A percentile compares a stretch with the other conserved stretches of the same genome.
Evolutionary conservation across 306 rosid species (phyloP).

Genomic region (Parietaria judaica): DNA sequence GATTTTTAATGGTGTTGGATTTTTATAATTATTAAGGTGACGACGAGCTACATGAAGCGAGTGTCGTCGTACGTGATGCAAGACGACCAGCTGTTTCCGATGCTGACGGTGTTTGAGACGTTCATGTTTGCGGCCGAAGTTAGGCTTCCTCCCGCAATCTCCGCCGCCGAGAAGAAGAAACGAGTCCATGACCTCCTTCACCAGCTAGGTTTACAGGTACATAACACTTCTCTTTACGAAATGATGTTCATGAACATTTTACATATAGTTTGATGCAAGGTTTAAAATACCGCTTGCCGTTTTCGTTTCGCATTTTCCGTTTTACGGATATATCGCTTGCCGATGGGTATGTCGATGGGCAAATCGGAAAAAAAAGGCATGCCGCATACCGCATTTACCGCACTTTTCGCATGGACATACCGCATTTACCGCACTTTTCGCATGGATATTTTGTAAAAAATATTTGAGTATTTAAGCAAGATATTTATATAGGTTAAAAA

Average conservation of each 20-base stretch:
- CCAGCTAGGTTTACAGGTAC: conserved; percentile 70
- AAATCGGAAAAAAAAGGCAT: no score
- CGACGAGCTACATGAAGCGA: conserved; percentile 82
- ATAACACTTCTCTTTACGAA: neutral
- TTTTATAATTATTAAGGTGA: conserved; percentile 38
- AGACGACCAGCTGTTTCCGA: conserved; percentile 81
- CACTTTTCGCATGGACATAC: no score
- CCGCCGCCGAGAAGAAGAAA: conserved; percentile 50
- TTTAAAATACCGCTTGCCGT: no score
- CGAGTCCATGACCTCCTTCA: conserved; percentile 68
- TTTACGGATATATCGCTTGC: no score
- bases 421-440: no score
- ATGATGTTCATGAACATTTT: neutral
- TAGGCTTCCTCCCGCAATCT: conserved; percentile 76
- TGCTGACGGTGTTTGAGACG: conserved; percentile 79
- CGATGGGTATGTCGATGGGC: no score
- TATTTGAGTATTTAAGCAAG: no score
- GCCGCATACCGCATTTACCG: no score
- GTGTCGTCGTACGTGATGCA: conserved; percentile 97
- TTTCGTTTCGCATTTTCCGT: no score
- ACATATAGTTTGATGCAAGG: no score
- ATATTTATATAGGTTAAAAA: no score
- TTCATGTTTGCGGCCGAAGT: conserved; percentile 89
- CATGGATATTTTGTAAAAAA: no score
- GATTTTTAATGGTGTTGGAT: neutral